These are phyloP conservation scores for Arabis alpina DNA, from an alignment of 345 rosid species.

Conservation along the genomic window DNA sequence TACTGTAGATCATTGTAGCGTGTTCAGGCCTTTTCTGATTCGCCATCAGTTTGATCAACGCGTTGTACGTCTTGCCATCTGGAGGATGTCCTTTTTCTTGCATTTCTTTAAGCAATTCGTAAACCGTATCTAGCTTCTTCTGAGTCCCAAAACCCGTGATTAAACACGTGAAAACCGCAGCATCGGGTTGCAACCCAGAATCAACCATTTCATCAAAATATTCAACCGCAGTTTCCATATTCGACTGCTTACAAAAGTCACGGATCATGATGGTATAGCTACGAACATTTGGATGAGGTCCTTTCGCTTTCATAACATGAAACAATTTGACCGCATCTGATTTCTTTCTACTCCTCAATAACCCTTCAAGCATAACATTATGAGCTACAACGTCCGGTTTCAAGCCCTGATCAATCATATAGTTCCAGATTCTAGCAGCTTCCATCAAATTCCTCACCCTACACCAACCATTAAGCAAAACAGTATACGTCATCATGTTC, in stretches of 20 bases:
- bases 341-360: constrained; percentile 65
- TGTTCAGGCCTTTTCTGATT: constrained; percentile 67
- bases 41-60: constrained; percentile 77
- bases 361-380: constrained; percentile 81
- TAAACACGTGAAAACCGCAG: constrained; percentile 80
- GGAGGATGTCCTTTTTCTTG: constrained; percentile 75
- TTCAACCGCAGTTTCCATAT: constrained; percentile 70
- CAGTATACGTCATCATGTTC: constrained; percentile 72
- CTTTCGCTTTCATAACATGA: constrained; percentile 83
- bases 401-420: constrained; percentile 82
- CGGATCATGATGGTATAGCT: constrained; percentile 79
- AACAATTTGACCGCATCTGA: constrained; percentile 84
- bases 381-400: constrained; percentile 73
- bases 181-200: constrained; percentile 65
- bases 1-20: constrained; percentile 65
- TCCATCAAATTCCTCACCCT: constrained; percentile 80
- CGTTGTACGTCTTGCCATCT: constrained; percentile 81
- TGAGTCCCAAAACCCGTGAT: constrained; percentile 80
- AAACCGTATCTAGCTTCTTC: constrained; percentile 71
- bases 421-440: constrained; percentile 90
- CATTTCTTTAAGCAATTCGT: constrained; percentile 75
- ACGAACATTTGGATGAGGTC: constrained; percentile 65
- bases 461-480: constrained; percentile 85
- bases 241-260: constrained; percentile 72
- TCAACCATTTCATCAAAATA: constrained; percentile 80